Percentiles rank a stretch among this genome's conserved stretches.
Conservation (phyloP, 78 protist species). For the Cavenderia fasciculata region DNA sequence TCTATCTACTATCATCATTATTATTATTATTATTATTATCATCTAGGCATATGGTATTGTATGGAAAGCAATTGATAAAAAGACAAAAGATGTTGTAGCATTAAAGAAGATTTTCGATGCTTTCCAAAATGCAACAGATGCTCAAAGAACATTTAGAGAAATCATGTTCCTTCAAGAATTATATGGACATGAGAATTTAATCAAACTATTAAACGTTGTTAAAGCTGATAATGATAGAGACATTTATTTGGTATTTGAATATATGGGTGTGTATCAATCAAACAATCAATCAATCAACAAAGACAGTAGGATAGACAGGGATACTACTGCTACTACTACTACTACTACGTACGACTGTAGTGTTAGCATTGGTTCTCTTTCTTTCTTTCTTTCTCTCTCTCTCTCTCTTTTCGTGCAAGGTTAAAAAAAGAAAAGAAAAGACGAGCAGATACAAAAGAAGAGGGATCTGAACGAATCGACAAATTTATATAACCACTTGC, state of each 20-base stretch:
- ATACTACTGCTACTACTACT: no score
- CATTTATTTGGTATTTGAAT: slow-evolving; percentile 98
- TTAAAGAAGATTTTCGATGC: slow-evolving; percentile 99
- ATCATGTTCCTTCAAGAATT: slow-evolving; percentile 96
- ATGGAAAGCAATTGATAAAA: slow-evolving; percentile 94
- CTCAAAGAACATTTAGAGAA: slow-evolving; percentile 99
- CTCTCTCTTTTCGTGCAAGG: neutral
- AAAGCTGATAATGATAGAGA: slow-evolving; percentile 98
- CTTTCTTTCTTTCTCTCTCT: neutral
- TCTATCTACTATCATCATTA: neutral
- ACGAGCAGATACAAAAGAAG: no score
- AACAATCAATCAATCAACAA: no score
- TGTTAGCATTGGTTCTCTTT: neutral
- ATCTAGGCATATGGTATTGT: slow-evolving; percentile 98
- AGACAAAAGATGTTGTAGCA: slow-evolving; percentile 93
- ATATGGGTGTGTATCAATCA: slow-evolving; percentile 83
- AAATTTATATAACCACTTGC: no score
- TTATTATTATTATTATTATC: no score
- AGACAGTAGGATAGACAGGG: no score
- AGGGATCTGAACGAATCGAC: no score
- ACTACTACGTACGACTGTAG: neutral
- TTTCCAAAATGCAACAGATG: slow-evolving; percentile 98
- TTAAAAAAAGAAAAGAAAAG: no score
- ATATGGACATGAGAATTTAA: slow-evolving; percentile 94
- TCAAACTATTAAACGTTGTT: slow-evolving; percentile 89